Evolutionary conservation across 345 rosid genomes (phyloP).

Genomic region (Euphorbia peplus): DNA sequence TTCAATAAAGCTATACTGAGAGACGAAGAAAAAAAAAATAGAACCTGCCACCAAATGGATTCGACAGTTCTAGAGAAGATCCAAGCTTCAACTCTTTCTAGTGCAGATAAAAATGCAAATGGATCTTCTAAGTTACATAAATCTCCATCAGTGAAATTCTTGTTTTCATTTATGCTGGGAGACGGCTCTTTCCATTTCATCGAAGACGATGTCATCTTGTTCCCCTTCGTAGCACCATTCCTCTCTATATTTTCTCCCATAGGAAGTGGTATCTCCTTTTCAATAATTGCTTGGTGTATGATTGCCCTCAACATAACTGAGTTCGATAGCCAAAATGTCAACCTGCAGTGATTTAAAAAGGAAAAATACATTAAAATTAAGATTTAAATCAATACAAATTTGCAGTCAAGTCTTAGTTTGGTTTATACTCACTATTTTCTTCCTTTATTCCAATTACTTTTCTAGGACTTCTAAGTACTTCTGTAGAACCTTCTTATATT

Average conservation of each 20-base stretch:
- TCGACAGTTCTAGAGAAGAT: slow-evolving; percentile 78
- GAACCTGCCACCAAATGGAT: slow-evolving; percentile 99
- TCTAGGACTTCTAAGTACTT: too few species aligned
- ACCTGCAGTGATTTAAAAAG: slow-evolving; percentile 40
- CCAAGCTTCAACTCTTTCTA: slow-evolving; percentile 92
- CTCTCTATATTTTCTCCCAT: slow-evolving; percentile 32
- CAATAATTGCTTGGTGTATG: slow-evolving; percentile 45
- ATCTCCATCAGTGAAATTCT: slow-evolving; percentile 21
- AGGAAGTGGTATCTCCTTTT: slow-evolving; percentile 34
- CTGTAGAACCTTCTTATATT: too few species aligned
- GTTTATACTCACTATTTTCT: too few species aligned
- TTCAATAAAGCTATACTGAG: neutral
- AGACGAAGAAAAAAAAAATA: slow-evolving; percentile 5
- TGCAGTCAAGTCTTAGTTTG: too few species aligned
- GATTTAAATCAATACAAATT: too few species aligned
- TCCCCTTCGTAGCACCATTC: slow-evolving; percentile 38
- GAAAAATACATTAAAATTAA: slow-evolving; percentile 4
- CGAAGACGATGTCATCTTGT: slow-evolving; percentile 35
- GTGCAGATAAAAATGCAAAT: slow-evolving; percentile 47
- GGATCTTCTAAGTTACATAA: slow-evolving; percentile 63
- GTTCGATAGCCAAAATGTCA: slow-evolving; percentile 94
- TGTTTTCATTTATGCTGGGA: slow-evolving; percentile 40
- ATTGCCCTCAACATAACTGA: slow-evolving; percentile 69
- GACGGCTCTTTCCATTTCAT: slow-evolving; percentile 63
- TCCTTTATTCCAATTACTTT: too few species aligned